A percentile compares a stretch with the other conserved stretches of the same genome.
phyloP scores from a whole-genome alignment of 768 basidiomycete species.

The Galerina marginata region DNA sequence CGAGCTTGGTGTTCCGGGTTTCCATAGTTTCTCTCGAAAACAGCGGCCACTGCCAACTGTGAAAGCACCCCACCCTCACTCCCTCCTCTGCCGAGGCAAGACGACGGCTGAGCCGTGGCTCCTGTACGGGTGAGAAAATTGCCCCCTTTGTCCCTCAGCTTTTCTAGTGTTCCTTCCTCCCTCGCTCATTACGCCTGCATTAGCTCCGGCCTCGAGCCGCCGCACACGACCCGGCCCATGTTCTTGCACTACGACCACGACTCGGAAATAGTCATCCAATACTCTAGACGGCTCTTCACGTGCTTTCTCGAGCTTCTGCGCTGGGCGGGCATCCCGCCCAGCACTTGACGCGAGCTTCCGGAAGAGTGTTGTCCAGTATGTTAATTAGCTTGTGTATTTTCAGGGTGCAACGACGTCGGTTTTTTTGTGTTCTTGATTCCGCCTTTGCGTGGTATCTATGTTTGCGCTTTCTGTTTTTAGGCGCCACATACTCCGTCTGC shows the following conservation, averaged over 20 bases:
- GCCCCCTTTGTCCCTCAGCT: not conserved
- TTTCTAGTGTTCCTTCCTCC: not conserved
- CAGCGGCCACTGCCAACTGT: too few relatives aligned
- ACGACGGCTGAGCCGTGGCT: slow-evolving; percentile 49
- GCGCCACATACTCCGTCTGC: slow-evolving; percentile 43
- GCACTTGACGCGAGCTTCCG: slow-evolving; percentile 52
- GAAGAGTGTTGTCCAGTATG: slow-evolving; percentile 55
- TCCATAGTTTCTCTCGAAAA: too few relatives aligned
- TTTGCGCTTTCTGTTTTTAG: too few relatives aligned
- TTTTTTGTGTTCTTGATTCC: not conserved
- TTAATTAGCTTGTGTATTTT: slow-evolving; percentile 52
- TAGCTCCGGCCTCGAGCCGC: slow-evolving; percentile 48
- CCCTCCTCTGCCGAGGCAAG: slow-evolving; percentile 10
- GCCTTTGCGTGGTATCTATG: too few relatives aligned
- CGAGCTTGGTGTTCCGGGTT: too few relatives aligned
- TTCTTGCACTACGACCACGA: slow-evolving; percentile 43
- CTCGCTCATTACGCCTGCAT: too few relatives aligned
- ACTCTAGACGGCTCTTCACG: slow-evolving; percentile 48
- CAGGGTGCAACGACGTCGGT: slow-evolving; percentile 41
- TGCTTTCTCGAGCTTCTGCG: slow-evolving; percentile 45
- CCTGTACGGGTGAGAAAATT: slow-evolving; percentile 40
- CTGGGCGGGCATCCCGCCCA: slow-evolving; percentile 45
- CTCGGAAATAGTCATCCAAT: slow-evolving; percentile 51
- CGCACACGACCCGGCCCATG: slow-evolving; percentile 42
- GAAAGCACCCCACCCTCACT: too few relatives aligned